These are phyloP conservation scores for Flaveria linearis DNA, from an alignment of 129 eudicot genomes.

Conservation along the genomic window DNA sequence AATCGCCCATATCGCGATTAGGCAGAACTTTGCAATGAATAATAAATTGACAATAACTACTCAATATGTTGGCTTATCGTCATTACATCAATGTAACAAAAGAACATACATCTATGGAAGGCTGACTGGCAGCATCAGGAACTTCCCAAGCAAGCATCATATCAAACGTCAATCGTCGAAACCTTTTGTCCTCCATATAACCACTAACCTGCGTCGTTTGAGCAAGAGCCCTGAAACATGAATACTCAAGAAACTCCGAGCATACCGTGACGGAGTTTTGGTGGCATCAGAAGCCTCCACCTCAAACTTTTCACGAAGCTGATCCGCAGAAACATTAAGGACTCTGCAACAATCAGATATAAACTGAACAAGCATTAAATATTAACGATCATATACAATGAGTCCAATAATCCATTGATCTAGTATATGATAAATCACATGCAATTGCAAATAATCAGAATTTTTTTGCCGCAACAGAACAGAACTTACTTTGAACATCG, in stretches of 20 bases:
- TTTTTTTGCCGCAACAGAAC: background rate
- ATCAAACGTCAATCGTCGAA: conserved; percentile 80
- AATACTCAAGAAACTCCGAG: conserved; percentile 76
- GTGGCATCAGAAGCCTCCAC: conserved; percentile 65
- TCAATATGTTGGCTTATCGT: background rate
- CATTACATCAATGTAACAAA: conserved; percentile 10
- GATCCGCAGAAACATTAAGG: conserved; percentile 49
- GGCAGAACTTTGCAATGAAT: too few species aligned
- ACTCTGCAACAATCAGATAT: conserved; percentile 54
- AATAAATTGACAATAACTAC: too few species aligned
- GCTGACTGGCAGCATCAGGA: conserved; percentile 69
- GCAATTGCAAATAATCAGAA: background rate
- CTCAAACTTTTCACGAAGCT: conserved; percentile 74
- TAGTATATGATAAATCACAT: conserved; percentile 2
- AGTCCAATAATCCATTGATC: background rate
- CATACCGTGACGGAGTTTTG: conserved; percentile 63
- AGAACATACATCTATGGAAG: conserved; percentile 55
- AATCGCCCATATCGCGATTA: background rate
- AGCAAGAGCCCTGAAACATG: conserved; percentile 89
- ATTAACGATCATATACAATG: background rate
- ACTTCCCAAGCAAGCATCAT: conserved; percentile 98
- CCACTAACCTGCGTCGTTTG: conserved; percentile 63
- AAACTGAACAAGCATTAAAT: background rate
- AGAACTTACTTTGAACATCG: conserved; percentile 80
- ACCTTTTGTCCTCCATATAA: conserved; percentile 76